These are phyloP conservation scores for Marvania coccoides DNA, from an alignment of 139 green algal species.

Conservation along the genomic window DNA sequence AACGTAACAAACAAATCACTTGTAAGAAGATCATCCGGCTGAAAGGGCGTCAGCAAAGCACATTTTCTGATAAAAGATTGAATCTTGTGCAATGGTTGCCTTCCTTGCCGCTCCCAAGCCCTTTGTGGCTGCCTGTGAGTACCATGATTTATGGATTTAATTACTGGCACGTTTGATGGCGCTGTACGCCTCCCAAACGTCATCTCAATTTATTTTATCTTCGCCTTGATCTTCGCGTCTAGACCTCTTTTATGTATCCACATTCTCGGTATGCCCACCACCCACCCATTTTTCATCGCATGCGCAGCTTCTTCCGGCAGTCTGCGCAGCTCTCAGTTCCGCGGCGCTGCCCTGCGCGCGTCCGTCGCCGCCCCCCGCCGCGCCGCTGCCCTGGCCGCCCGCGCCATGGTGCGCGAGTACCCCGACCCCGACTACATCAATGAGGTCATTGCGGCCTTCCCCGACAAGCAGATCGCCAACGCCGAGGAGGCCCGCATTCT, in stretches of 20 bases:
- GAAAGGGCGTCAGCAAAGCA: too few species aligned
- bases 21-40: too few species aligned
- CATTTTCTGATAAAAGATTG: too few species aligned
- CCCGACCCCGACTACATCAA: conserved; percentile 50
- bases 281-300: too few species aligned
- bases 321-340: background rate
- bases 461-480: conserved; percentile 57
- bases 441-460: conserved; percentile 44
- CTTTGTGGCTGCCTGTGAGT: background rate
- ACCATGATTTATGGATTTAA: background rate
- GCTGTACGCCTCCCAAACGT: too few species aligned
- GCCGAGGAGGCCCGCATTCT: conserved; percentile 59
- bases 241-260: too few species aligned
- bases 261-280: too few species aligned
- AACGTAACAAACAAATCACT: too few species aligned
- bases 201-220: too few species aligned
- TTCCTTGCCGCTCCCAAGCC: background rate
- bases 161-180: too few species aligned
- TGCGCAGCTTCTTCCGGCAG: too few species aligned
- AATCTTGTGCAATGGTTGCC: background rate
- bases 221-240: too few species aligned
- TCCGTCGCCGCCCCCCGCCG: background rate
- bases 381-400: background rate
- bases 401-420: conserved; percentile 31
- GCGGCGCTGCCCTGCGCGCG: background rate